phyloP scores from a whole-genome alignment of 1,284 basidiomycete species.

The Neonothopanus nambi region DNA sequence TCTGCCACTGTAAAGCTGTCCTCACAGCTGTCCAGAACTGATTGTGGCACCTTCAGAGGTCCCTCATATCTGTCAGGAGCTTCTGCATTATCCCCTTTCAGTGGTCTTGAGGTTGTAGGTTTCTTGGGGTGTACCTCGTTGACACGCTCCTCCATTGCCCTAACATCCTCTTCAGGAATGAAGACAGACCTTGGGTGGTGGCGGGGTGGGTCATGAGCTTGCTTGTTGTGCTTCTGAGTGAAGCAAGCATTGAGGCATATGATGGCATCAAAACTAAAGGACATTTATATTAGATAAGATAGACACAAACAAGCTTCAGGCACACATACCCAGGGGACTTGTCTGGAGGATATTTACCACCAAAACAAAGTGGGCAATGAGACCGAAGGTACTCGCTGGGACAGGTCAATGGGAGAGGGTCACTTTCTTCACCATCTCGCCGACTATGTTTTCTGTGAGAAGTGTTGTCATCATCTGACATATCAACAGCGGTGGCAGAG shows the following conservation, averaged over 20 bases:
- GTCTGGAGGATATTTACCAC: not conserved
- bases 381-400: constrained; percentile 1
- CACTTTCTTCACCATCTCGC: no score
- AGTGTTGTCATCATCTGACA: no score
- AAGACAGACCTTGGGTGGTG: not conserved
- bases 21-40: constrained; percentile 31
- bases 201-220: constrained; percentile 5
- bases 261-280: not conserved
- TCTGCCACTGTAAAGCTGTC: constrained; percentile 36
- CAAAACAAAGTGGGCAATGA: constrained; percentile 10
- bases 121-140: constrained; percentile 7
- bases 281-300: not conserved
- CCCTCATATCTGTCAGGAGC: constrained; percentile 3
- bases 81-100: not conserved
- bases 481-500: no score
- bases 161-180: no score
- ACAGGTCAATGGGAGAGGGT: no score
- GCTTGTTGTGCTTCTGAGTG: constrained; percentile 18
- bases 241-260: constrained; percentile 18
- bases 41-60: constrained; percentile 24
- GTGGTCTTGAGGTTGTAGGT: not conserved
- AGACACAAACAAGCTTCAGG: no score
- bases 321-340: not conserved
- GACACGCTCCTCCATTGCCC: constrained; percentile 13
- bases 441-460: no score